A percentile compares a stretch with the other conserved stretches of the same genome.
Conservation (phyloP, 192 early-diverging fungal genomes). For the Backusella westeae region DNA sequence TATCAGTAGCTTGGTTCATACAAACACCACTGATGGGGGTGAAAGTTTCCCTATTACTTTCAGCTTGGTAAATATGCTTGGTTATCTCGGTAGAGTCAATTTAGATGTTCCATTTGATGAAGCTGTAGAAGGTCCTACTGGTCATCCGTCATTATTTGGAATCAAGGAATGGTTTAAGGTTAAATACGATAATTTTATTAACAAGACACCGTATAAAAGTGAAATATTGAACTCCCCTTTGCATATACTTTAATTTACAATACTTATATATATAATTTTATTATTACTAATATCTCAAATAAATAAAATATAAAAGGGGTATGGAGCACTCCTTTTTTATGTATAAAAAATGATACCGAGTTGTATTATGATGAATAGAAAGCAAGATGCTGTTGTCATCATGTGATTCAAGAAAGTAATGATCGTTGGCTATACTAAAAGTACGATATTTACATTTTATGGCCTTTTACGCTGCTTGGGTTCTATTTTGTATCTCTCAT, state of each 20-base stretch:
- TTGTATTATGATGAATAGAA: too few species aligned
- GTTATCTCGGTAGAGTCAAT: conserved; percentile 19
- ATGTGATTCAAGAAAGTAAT: not conserved
- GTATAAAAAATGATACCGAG: not conserved
- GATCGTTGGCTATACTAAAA: not conserved
- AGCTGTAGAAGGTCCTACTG: conserved; percentile 21
- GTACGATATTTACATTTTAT: not conserved
- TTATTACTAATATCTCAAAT: not conserved
- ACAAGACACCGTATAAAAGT: conserved; percentile 4
- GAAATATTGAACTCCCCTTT: not conserved
- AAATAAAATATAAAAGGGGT: not conserved
- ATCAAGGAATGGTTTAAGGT: conserved; percentile 29
- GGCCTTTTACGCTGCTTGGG: not conserved
- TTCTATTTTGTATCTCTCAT: not conserved
- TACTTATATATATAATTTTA: not conserved
- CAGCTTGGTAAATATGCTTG: not conserved
- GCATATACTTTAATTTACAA: not conserved
- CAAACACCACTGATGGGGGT: not conserved
- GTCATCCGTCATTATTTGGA: conserved; percentile 15
- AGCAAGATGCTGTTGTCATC: not conserved
- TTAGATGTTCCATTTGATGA: conserved; percentile 1
- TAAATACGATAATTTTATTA: conserved; percentile 7
- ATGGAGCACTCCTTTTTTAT: not conserved
- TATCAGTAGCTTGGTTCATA: not conserved
- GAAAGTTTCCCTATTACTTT: not conserved